A percentile compares a stretch with the other conserved stretches of the same genome.
These are phyloP conservation scores for Diplotaxis tenuifolia DNA, from an alignment of 345 rosid species.

Conservation along the genomic window DNA sequence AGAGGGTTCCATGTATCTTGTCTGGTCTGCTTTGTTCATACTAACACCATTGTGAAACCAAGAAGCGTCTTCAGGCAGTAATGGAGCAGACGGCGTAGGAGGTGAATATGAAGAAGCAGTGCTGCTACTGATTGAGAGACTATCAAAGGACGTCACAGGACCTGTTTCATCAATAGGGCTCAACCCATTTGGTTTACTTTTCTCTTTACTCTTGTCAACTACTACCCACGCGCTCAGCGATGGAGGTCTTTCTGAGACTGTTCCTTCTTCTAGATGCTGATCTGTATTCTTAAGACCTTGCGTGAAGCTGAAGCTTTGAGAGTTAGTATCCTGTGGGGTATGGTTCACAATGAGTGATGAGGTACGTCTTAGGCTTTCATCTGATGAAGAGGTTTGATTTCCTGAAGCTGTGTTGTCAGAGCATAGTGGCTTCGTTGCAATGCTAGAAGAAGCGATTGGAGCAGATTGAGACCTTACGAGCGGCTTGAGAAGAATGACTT, in stretches of 20 bases:
- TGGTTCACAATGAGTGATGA: conserved; percentile 62
- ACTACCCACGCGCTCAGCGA: conserved; percentile 87
- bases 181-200: conserved; percentile 41
- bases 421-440: conserved; percentile 30
- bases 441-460: conserved; percentile 48
- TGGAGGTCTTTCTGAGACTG: conserved; percentile 70
- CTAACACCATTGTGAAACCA: conserved; percentile 47
- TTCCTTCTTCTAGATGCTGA: conserved; percentile 38
- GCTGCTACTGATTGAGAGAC: conserved; percentile 48
- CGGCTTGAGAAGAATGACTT: conserved; percentile 94
- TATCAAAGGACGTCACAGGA: conserved; percentile 47
- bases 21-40: conserved; percentile 39
- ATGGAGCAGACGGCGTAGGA: conserved; percentile 84
- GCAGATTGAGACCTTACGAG: conserved; percentile 82
- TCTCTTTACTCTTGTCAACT: conserved; percentile 43
- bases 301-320: conserved; percentile 49
- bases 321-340: conserved; percentile 37
- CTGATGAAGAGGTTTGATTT: conserved; percentile 44
- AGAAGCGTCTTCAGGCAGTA: conserved; percentile 72
- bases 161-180: conserved; percentile 56
- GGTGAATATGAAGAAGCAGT: conserved; percentile 50
- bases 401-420: conserved; percentile 32
- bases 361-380: conserved; percentile 77
- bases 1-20: not conserved
- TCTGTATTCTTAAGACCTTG: conserved; percentile 48